Base-by-base conservation (phyloP, 2,329 filamentous ascomycete species). In the Conoideocrella luteorostrata region DNA sequence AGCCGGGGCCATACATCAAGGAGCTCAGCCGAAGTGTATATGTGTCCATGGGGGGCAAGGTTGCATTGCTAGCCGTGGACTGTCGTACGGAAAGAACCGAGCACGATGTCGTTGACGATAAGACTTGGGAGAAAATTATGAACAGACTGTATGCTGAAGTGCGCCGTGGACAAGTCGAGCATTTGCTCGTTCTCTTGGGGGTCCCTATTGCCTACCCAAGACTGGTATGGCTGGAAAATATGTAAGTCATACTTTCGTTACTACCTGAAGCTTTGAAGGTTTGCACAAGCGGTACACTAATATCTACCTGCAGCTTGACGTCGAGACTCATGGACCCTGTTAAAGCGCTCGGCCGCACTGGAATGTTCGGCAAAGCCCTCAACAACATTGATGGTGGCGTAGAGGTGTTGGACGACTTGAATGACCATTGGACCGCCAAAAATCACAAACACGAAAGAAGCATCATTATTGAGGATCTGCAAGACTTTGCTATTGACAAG, bases 401-500 rank as follows among this genome's bases (percentile, higher is more conserved):
- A 5, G 93, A 97, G 63, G 86, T 97, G 12, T 71, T 95, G 22
- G 90, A 95, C 59, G 89, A 95, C 55, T 69, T 95, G 9, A 91
- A 96, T 59, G 93, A 97, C 62, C 91, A 98, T 60, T 98, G 93
- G 93, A 96, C 91, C 1, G 88, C 91, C 29, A 95, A 88, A 60
- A 87, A 89, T 58, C 90, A 97, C 69, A 98, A 97, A 61, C 75
- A 80, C 21, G 93, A 98, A 65, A 81, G 93, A 40, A 87, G 83
- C 49, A 84, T 87, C 63, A 74, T 97, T 49, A 80, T 98, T 32
- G 86, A 93, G 59, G 89, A 96, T 56, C 70, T 98, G 21, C 94
- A 98, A 64, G 88, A 95, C 56, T 74, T 98, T 47, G 90, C 94
- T 7, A 88, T 88, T 18, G 88, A 93, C 61, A 95, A 95, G 62